Evolutionary conservation across 257 asterid genomes (phyloP).

Genomic region (Linaria vulgaris): DNA sequence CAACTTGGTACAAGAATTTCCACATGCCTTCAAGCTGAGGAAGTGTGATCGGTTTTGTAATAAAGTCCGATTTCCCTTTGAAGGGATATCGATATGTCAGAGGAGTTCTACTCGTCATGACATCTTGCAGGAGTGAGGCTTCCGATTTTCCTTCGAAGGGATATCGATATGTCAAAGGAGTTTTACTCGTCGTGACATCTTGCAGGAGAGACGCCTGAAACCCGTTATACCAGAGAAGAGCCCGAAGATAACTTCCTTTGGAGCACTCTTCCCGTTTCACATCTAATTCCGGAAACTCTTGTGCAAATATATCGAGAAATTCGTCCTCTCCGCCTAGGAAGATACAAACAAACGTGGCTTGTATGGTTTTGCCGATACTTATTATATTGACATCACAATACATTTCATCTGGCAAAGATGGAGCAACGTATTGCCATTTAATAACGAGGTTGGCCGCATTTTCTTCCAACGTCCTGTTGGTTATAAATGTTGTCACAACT

Average conservation of each 20-base stretch:
- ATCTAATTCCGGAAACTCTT: slow-evolving; percentile 29
- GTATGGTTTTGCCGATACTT: background rate
- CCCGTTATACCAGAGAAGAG: slow-evolving; percentile 17
- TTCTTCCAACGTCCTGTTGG: slow-evolving; percentile 23
- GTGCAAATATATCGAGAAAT: slow-evolving; percentile 14
- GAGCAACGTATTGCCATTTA: slow-evolving; percentile 32
- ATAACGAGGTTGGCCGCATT: slow-evolving; percentile 14
- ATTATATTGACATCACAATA: background rate
- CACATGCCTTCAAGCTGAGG: slow-evolving; percentile 21
- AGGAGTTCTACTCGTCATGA: slow-evolving; percentile 15
- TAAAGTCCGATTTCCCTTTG: slow-evolving; percentile 34
- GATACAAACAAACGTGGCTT: slow-evolving; percentile 11
- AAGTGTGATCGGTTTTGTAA: slow-evolving; percentile 23
- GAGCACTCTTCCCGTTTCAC: slow-evolving; percentile 19
- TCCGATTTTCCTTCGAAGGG: too few relatives aligned
- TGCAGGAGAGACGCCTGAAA: slow-evolving; percentile 6
- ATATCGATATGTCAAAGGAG: too few relatives aligned
- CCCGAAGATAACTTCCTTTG: slow-evolving; percentile 29
- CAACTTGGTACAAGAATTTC: slow-evolving; percentile 18
- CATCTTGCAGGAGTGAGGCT: too few relatives aligned
- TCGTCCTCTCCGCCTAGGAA: slow-evolving; percentile 26
- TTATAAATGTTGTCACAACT: slow-evolving; percentile 13
- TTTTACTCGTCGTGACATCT: too few relatives aligned
- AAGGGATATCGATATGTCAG: background rate
- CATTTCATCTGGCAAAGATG: slow-evolving; percentile 17